Conservation (phyloP, 1,284 basidiomycete genomes). For the Trichosporon faecale region DNA sequence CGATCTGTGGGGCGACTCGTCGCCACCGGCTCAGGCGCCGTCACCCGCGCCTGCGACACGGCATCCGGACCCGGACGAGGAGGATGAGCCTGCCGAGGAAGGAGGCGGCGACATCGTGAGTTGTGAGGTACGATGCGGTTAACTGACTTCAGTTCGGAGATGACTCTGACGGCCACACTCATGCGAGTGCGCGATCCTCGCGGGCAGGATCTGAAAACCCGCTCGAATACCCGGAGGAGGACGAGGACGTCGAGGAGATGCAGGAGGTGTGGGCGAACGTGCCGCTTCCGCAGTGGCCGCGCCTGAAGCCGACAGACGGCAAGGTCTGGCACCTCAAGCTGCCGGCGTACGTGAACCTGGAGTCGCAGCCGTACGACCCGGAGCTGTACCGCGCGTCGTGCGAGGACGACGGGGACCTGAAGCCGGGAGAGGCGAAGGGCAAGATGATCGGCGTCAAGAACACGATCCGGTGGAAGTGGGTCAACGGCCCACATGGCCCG, state of each 20-base stretch:
- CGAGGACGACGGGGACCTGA: slow-evolving; percentile 31
- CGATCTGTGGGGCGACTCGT: slow-evolving; percentile 38
- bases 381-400: slow-evolving; percentile 41
- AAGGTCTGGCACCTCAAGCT: slow-evolving; percentile 48
- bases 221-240: slow-evolving; percentile 48
- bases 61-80: slow-evolving; percentile 14
- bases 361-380: slow-evolving; percentile 45
- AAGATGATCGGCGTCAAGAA: slow-evolving; percentile 50
- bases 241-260: slow-evolving; percentile 27
- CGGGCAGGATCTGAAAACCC: slow-evolving; percentile 31
- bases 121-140: not conserved
- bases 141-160: slow-evolving; percentile 16
- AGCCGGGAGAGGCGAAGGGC: slow-evolving; percentile 36
- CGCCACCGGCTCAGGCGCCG: slow-evolving; percentile 12
- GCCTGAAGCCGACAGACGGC: slow-evolving; percentile 42
- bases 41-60: slow-evolving; percentile 10
- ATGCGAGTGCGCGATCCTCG: slow-evolving; percentile 7
- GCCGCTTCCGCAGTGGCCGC: slow-evolving; percentile 42
- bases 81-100: slow-evolving; percentile 15
- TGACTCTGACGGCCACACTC: slow-evolving; percentile 26
- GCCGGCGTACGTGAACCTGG: slow-evolving; percentile 47
- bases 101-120: slow-evolving; percentile 31
- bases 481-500: slow-evolving; percentile 39
- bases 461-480: slow-evolving; percentile 51
- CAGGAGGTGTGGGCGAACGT: slow-evolving; percentile 36